Conservation (phyloP, 352 stramenopile genomes). For the Saprolegnia parasitica region DNA sequence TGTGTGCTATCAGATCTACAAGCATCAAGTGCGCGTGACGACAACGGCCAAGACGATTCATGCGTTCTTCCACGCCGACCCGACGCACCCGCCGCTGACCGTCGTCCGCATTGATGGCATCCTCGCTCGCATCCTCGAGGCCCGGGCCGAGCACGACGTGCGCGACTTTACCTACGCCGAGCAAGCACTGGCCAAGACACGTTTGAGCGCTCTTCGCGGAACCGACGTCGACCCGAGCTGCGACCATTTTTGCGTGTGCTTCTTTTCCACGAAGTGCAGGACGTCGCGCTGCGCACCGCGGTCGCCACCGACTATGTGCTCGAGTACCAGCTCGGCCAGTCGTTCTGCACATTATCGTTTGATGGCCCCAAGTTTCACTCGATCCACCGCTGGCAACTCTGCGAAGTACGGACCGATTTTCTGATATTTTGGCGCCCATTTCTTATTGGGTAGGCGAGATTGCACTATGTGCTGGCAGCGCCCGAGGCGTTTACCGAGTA, state of each 20-base stretch:
- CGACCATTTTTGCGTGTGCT: constrained; percentile 56
- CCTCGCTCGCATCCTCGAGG: constrained; percentile 28
- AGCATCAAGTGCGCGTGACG: constrained; percentile 44
- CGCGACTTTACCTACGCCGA: constrained; percentile 18
- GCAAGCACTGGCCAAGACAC: constrained; percentile 23
- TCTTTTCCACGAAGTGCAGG: constrained; percentile 85
- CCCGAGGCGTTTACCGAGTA: constrained; percentile 65
- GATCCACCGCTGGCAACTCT: constrained; percentile 77
- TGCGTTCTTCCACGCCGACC: constrained; percentile 7
- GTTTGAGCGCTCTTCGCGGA: constrained; percentile 32
- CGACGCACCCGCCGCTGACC: background rate
- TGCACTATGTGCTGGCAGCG: constrained; percentile 65
- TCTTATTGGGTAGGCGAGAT: constrained; percentile 30
- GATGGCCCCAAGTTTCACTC: constrained; percentile 78
- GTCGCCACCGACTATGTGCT: constrained; percentile 63
- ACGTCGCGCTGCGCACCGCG: constrained; percentile 44
- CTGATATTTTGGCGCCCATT: background rate
- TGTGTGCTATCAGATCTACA: constrained; percentile 73
- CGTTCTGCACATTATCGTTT: constrained; percentile 49
- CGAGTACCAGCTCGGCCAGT: constrained; percentile 72
- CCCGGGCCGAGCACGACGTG: constrained; percentile 28
- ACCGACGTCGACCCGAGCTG: constrained; percentile 67
- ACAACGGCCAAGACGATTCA: constrained; percentile 9
- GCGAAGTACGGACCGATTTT: constrained; percentile 36
- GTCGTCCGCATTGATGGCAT: background rate